A percentile compares a stretch with the other conserved stretches of the same genome.
Conservation (phyloP, 495 filamentous ascomycete genomes). For the Parmelia sp. region DNA sequence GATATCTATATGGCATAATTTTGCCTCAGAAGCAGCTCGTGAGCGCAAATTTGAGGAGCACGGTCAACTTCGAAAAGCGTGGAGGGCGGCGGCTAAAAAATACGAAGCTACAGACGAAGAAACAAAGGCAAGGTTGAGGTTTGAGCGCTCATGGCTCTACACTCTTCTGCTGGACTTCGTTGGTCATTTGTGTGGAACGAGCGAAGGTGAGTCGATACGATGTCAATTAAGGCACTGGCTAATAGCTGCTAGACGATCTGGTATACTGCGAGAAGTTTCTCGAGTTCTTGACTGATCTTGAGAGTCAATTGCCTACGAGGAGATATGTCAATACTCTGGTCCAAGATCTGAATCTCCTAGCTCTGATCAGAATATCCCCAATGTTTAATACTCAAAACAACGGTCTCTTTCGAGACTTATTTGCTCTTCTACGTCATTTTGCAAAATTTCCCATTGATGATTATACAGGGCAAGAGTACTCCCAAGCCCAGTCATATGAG, state of each 20-base stretch:
- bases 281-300: constrained; percentile 82
- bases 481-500: constrained; percentile 66
- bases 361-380: constrained; percentile 73
- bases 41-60: constrained; percentile 63
- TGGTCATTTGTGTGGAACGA: constrained; percentile 57
- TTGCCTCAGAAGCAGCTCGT: constrained; percentile 64
- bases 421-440: constrained; percentile 74
- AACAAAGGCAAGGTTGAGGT: constrained; percentile 70
- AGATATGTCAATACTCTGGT: constrained; percentile 88
- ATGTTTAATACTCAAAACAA: constrained; percentile 68
- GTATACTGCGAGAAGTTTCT: constrained; percentile 88
- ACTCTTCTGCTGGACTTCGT: constrained; percentile 80
- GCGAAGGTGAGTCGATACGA: constrained; percentile 29
- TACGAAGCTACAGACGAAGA: constrained; percentile 82
- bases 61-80: constrained; percentile 72
- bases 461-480: constrained; percentile 72
- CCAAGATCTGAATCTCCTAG: constrained; percentile 83
- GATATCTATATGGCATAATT: constrained; percentile 91
- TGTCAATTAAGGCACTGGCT: background rate
- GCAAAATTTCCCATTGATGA: constrained; percentile 86
- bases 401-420: constrained; percentile 75
- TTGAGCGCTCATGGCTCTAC: constrained; percentile 92
- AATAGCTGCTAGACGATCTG: constrained; percentile 50
- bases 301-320: constrained; percentile 89
- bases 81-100: constrained; percentile 79